phyloP scores from a whole-genome alignment of 2,329 filamentous ascomycete species.

The Sporothrix mexicana region DNA sequence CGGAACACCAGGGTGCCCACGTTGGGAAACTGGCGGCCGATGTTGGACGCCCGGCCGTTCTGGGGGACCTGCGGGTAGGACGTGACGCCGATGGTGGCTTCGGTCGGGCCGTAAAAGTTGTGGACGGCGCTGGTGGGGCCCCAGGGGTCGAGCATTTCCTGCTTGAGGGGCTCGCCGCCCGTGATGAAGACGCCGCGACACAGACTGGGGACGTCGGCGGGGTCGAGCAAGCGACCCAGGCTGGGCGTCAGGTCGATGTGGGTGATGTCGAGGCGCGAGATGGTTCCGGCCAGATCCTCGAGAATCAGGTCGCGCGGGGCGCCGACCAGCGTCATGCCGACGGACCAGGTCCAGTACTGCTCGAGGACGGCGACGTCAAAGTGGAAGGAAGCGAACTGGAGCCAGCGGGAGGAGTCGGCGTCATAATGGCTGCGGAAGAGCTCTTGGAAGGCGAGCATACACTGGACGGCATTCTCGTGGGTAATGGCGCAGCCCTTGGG shows the following conservation, averaged over 20 bases:
- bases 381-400: slow-evolving; percentile 93
- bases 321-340: slow-evolving; percentile 82
- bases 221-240: slow-evolving; percentile 77
- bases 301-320: slow-evolving; percentile 85
- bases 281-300: slow-evolving; percentile 77
- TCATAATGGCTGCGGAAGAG: slow-evolving; percentile 80
- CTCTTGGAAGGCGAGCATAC: slow-evolving; percentile 82
- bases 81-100: slow-evolving; percentile 90
- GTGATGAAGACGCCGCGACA: slow-evolving; percentile 90
- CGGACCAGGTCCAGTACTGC: slow-evolving; percentile 95
- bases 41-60: slow-evolving; percentile 84
- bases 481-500: slow-evolving; percentile 89
- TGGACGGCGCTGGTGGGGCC: slow-evolving; percentile 81
- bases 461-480: slow-evolving; percentile 86
- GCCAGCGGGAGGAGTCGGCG: slow-evolving; percentile 70
- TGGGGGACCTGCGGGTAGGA: slow-evolving; percentile 82
- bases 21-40: slow-evolving; percentile 84
- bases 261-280: slow-evolving; percentile 75
- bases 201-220: slow-evolving; percentile 78
- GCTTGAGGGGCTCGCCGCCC: slow-evolving; percentile 84
- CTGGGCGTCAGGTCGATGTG: slow-evolving; percentile 93
- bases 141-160: slow-evolving; percentile 88
- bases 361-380: slow-evolving; percentile 94
- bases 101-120: slow-evolving; percentile 91
- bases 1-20: slow-evolving; percentile 81